These are phyloP conservation scores for Allium cepa DNA, from an alignment of 106 monocot genomes.

Conservation along the genomic window DNA sequence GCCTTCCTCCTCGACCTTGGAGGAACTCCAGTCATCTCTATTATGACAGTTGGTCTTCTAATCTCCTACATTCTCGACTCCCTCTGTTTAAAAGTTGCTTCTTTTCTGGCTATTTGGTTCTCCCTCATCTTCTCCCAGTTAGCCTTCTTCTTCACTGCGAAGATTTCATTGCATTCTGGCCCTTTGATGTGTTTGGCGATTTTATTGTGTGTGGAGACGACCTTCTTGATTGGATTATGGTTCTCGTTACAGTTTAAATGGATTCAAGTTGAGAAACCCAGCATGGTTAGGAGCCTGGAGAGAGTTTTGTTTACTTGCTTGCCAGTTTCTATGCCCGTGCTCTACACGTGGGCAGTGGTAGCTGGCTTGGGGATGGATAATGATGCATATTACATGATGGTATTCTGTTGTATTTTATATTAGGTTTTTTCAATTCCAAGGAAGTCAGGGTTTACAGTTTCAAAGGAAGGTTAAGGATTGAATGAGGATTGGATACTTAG, in stretches of 20 bases:
- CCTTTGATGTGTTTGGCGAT: conserved; percentile 47
- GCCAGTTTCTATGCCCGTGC: conserved; percentile 52
- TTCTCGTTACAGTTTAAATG: conserved; percentile 77
- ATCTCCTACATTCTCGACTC: too few species aligned
- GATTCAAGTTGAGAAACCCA: conserved; percentile 79
- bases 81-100: too few species aligned
- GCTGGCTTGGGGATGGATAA: conserved; percentile 65
- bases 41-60: too few species aligned
- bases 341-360: conserved; percentile 79
- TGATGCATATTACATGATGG: conserved; percentile 58
- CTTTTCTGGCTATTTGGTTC: too few species aligned
- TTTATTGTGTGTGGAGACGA: conserved; percentile 54
- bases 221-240: conserved; percentile 84
- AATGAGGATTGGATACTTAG: conserved; percentile 55
- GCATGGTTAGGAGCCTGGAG: conserved; percentile 56
- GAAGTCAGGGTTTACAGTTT: conserved; percentile 40
- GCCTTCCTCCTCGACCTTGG: too few species aligned
- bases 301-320: conserved; percentile 78
- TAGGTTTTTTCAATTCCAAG: conserved; percentile 82
- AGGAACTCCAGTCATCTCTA: too few species aligned
- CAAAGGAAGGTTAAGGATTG: conserved; percentile 20
- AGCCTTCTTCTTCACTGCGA: conserved; percentile 68
- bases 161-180: conserved; percentile 32
- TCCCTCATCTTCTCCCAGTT: too few species aligned
- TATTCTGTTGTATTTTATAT: conserved; percentile 63